Evolutionary conservation across 208 protist genomes (phyloP).

Genomic region (Crithidia thermophila): DNA sequence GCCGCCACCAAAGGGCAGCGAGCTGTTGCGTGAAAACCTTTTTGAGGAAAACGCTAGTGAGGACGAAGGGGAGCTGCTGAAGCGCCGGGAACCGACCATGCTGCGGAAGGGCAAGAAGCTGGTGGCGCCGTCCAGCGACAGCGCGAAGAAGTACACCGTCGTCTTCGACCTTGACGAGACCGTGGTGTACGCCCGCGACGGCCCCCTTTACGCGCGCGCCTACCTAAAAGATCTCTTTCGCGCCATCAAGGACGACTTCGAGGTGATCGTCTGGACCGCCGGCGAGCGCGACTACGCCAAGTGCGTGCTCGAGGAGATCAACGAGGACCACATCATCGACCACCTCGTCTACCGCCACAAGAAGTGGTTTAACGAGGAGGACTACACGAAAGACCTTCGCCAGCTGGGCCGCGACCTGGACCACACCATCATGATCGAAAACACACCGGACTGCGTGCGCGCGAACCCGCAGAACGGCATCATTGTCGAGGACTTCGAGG

Average conservation of each 20-base stretch:
- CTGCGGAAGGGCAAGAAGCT: constrained; percentile 55
- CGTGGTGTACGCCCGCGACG: constrained; percentile 90
- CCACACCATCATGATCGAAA: constrained; percentile 88
- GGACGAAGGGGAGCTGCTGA: constrained; percentile 63
- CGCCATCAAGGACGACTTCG: constrained; percentile 79
- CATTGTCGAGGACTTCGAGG: constrained; percentile 87
- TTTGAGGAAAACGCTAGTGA: constrained; percentile 55
- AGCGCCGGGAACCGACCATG: constrained; percentile 81
- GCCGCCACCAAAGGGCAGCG: constrained; percentile 69
- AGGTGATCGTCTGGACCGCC: constrained; percentile 93
- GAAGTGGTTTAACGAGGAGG: constrained; percentile 76
- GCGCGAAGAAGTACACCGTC: constrained; percentile 75
- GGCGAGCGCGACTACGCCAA: constrained; percentile 91
- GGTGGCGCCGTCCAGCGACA: constrained; percentile 43
- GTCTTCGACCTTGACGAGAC: constrained; percentile 93
- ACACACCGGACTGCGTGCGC: constrained; percentile 86
- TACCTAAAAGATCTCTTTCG: constrained; percentile 78
- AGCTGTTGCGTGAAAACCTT: constrained; percentile 76
- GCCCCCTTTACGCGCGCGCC: constrained; percentile 83
- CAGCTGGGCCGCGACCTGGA: constrained; percentile 75
- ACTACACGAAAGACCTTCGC: constrained; percentile 89
- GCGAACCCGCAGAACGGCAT: constrained; percentile 85
- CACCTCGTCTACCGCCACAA: constrained; percentile 83
- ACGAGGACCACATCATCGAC: constrained; percentile 81
- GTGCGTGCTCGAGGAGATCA: constrained; percentile 85